These are phyloP conservation scores for Beta corolliflora DNA, from an alignment of 179 eudicot genomes.

Conservation along the genomic window DNA sequence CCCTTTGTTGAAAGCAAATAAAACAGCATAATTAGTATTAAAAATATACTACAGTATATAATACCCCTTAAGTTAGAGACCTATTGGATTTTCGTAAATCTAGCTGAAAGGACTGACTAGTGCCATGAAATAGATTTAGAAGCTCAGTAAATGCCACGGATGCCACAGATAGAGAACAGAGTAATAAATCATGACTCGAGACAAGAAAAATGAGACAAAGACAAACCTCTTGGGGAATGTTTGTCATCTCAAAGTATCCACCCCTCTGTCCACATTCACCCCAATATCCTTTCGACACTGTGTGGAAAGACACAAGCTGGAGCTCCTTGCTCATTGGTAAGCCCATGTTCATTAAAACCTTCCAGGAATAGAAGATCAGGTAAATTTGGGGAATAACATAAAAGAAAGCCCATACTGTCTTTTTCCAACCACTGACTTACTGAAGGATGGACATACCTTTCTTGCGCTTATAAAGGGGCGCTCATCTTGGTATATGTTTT, in stretches of 20 bases:
- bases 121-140: not conserved
- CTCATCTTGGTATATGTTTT: constrained; percentile 94
- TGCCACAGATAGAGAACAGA: not conserved
- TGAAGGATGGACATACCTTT: constrained; percentile 50
- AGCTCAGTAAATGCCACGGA: not conserved
- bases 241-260: constrained; percentile 97
- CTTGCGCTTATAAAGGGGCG: constrained; percentile 91
- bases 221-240: constrained; percentile 82
- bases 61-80: not conserved
- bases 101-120: not conserved
- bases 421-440: not conserved
- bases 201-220: not conserved
- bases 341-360: constrained; percentile 96
- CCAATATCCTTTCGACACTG: constrained; percentile 93
- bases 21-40: not conserved
- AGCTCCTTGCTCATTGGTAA: constrained; percentile 74
- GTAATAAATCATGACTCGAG: not conserved
- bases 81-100: not conserved
- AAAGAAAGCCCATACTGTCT: not conserved
- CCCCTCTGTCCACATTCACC: constrained; percentile 99
- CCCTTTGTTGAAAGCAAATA: not conserved
- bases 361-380: constrained; percentile 13
- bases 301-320: constrained; percentile 95
- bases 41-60: not conserved
- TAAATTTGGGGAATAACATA: not conserved